phyloP scores from a whole-genome alignment of 768 basidiomycete species.

The Gymnopilus dilepis region DNA sequence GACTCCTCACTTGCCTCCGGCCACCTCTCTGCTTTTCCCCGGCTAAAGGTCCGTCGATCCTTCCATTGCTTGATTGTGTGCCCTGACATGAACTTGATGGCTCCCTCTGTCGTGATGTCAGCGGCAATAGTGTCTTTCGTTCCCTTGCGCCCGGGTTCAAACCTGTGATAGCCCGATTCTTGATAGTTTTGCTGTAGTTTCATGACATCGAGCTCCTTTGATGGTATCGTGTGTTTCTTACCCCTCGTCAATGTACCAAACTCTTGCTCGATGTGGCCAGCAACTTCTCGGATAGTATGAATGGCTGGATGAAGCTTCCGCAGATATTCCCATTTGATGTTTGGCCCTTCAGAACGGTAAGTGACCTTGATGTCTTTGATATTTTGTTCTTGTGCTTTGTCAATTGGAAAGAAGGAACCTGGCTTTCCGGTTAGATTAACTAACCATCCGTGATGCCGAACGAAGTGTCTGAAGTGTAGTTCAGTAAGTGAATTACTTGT shows the following conservation, averaged over 20 bases:
- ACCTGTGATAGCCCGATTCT: constrained; percentile 26
- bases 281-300: constrained; percentile 29
- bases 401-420: constrained; percentile 30
- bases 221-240: constrained; percentile 30
- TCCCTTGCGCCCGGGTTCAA: constrained; percentile 21
- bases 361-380: constrained; percentile 43
- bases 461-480: constrained; percentile 22
- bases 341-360: constrained; percentile 37
- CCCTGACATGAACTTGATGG: constrained; percentile 11
- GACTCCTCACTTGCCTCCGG: neutral
- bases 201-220: constrained; percentile 24
- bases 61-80: constrained; percentile 26
- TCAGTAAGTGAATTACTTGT: no score
- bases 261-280: constrained; percentile 32
- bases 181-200: constrained; percentile 25
- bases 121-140: constrained; percentile 19
- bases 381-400: constrained; percentile 41
- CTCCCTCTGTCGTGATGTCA: constrained; percentile 25
- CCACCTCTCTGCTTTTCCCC: constrained; percentile 17
- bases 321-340: constrained; percentile 35
- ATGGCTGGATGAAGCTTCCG: constrained; percentile 39
- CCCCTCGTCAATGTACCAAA: constrained; percentile 31
- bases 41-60: constrained; percentile 17
- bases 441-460: constrained; percentile 36
- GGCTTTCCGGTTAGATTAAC: constrained; percentile 33